Conservation (phyloP, 2,329 filamentous ascomycete species). For the Diplocarpon mali region DNA sequence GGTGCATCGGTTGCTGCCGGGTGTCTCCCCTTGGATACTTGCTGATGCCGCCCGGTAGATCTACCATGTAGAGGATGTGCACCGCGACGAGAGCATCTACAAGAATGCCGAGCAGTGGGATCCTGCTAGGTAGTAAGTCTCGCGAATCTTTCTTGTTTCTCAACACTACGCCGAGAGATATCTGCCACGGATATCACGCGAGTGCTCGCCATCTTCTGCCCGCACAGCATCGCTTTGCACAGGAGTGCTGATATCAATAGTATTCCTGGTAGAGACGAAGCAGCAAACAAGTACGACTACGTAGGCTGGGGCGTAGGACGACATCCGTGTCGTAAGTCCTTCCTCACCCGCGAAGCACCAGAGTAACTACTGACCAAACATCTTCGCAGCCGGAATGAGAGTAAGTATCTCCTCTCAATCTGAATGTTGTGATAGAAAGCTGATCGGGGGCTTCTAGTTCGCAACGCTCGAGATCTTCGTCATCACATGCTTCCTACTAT, state of each 20-base stretch:
- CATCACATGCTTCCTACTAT: slow-evolving; percentile 37
- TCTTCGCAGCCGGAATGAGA: too few relatives aligned
- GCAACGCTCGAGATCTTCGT: slow-evolving; percentile 42
- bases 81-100: slow-evolving; percentile 39
- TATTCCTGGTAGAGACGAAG: slow-evolving; percentile 35
- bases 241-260: too few relatives aligned
- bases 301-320: slow-evolving; percentile 14
- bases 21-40: slow-evolving; percentile 22
- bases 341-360: not conserved
- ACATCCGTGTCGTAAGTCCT: slow-evolving; percentile 31
- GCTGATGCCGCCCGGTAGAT: too few relatives aligned
- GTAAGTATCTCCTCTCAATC: too few relatives aligned
- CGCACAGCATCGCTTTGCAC: too few relatives aligned
- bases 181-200: too few relatives aligned
- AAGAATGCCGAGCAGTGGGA: slow-evolving; percentile 38
- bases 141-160: too few relatives aligned
- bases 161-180: too few relatives aligned
- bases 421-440: slow-evolving; percentile 6
- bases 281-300: slow-evolving; percentile 20
- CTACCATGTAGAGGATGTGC: slow-evolving; percentile 33
- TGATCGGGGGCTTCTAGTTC: slow-evolving; percentile 27
- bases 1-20: not conserved
- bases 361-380: too few relatives aligned
- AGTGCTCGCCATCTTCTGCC: too few relatives aligned
- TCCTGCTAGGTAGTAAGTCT: slow-evolving; percentile 32